These are phyloP conservation scores for Capsella rubella DNA, from an alignment of 441 rosid species.

Conservation along the genomic window DNA sequence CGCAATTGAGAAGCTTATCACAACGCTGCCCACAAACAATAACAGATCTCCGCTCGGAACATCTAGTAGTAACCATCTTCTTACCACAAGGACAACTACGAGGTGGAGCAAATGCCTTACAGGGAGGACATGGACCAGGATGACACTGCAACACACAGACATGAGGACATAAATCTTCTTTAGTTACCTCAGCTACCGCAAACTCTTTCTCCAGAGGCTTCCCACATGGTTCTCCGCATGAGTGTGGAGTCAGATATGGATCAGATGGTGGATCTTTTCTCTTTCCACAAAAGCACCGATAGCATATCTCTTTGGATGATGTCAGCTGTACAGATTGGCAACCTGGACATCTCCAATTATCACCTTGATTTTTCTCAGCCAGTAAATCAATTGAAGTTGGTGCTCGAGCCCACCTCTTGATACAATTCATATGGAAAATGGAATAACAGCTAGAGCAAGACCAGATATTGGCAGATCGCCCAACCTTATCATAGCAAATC, in stretches of 20 bases:
- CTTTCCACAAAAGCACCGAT: constrained; percentile 90
- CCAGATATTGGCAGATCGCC: constrained; percentile 87
- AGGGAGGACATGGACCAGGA: constrained; percentile 99
- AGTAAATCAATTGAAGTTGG: constrained; percentile 84
- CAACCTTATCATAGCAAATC: constrained; percentile 97
- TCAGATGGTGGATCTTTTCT: constrained; percentile 91
- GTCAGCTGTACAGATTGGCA: constrained; percentile 90
- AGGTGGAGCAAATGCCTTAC: constrained; percentile 96
- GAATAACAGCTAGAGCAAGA: constrained; percentile 97
- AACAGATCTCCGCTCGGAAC: constrained; percentile 82
- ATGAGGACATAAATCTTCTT: constrained; percentile 89
- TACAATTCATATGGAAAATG: constrained; percentile 91
- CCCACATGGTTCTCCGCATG: constrained; percentile 99
- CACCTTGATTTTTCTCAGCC: constrained; percentile 88
- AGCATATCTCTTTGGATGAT: constrained; percentile 78
- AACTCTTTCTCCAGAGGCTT: constrained; percentile 81
- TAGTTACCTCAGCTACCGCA: constrained; percentile 44
- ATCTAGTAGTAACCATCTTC: constrained; percentile 81
- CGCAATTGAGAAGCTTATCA: constrained; percentile 78
- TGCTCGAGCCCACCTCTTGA: constrained; percentile 97
- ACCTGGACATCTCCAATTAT: constrained; percentile 99
- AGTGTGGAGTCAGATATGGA: constrained; percentile 96
- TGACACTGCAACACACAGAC: constrained; percentile 97
- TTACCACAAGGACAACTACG: constrained; percentile 91
- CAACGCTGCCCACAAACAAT: constrained; percentile 87